These are phyloP conservation scores for Phaeophleospora eucalypticola DNA, from an alignment of 2,329 filamentous ascomycete genomes.

Conservation along the genomic window DNA sequence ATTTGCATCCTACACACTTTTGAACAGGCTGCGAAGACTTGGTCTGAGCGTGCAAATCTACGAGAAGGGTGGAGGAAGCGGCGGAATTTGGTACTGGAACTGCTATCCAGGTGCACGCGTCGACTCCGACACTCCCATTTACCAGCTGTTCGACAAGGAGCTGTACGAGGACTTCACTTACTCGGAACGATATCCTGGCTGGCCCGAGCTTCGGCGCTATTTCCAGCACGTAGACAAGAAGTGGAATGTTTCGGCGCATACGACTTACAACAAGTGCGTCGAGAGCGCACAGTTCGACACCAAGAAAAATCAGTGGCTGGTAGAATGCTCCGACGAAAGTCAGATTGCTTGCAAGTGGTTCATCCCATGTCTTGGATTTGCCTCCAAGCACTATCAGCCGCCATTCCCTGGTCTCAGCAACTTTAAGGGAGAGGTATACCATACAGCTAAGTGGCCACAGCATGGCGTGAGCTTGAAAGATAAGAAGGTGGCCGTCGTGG, in stretches of 20 bases:
- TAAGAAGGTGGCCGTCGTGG: conserved; percentile 60
- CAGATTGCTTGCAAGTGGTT: conserved; percentile 50
- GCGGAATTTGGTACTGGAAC: conserved; percentile 34
- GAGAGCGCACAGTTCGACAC: conserved; percentile 51
- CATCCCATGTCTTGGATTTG: conserved; percentile 54
- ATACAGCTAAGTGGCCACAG: conserved; percentile 52
- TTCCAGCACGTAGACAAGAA: conserved; percentile 58
- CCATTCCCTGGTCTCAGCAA: conserved; percentile 56
- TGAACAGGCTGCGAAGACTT: conserved; percentile 32
- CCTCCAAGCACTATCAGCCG: conserved; percentile 57
- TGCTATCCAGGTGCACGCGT: conserved; percentile 42
- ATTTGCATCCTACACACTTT: conserved; percentile 18
- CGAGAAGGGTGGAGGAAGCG: conserved; percentile 34
- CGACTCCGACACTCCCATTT: conserved; percentile 37
- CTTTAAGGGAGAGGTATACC: conserved; percentile 56
- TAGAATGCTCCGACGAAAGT: conserved; percentile 51
- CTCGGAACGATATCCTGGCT: conserved; percentile 26
- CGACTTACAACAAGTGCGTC: conserved; percentile 54
- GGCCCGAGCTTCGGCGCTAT: conserved; percentile 53
- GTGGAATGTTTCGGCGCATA: conserved; percentile 53
- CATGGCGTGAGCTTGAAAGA: conserved; percentile 50
- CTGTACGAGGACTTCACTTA: conserved; percentile 53
- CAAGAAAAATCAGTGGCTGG: conserved; percentile 46
- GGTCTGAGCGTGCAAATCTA: conserved; percentile 33
- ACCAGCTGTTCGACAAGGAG: conserved; percentile 29